Evolutionary conservation across 129 eudicot genomes (phyloP).

Genomic region (Cynara cardunculus): DNA sequence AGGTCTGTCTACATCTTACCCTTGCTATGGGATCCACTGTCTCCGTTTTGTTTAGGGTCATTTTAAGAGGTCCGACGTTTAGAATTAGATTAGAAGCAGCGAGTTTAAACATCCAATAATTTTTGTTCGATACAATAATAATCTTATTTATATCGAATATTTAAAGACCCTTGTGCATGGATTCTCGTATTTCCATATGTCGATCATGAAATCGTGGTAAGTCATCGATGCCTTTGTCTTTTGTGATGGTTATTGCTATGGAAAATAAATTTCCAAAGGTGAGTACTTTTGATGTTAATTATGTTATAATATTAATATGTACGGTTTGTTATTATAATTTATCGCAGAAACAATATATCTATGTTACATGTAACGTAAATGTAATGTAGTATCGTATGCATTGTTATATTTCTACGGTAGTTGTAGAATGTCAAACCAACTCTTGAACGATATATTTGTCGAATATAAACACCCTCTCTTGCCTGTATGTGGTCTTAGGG

Average conservation of each 20-base stretch:
- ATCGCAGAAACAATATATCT: no score
- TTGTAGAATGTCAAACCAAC: no score
- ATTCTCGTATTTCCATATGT: not conserved
- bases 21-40: not conserved
- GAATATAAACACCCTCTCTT: no score
- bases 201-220: not conserved
- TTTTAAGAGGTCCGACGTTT: not conserved
- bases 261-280: not conserved
- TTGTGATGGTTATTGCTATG: no score
- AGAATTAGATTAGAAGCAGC: constrained; percentile 17
- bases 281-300: not conserved
- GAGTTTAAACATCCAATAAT: constrained; percentile 10
- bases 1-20: not conserved
- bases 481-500: no score
- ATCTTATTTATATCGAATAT: not conserved
- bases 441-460: no score
- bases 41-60: not conserved
- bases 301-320: no score
- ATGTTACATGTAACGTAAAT: no score
- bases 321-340: no score
- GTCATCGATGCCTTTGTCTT: not conserved
- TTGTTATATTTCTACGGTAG: no score
- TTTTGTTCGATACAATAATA: not conserved
- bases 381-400: no score
- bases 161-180: not conserved